These are phyloP conservation scores for Beauveria sp. DNA, from an alignment of 2,329 filamentous ascomycete genomes.

Conservation along the genomic window DNA sequence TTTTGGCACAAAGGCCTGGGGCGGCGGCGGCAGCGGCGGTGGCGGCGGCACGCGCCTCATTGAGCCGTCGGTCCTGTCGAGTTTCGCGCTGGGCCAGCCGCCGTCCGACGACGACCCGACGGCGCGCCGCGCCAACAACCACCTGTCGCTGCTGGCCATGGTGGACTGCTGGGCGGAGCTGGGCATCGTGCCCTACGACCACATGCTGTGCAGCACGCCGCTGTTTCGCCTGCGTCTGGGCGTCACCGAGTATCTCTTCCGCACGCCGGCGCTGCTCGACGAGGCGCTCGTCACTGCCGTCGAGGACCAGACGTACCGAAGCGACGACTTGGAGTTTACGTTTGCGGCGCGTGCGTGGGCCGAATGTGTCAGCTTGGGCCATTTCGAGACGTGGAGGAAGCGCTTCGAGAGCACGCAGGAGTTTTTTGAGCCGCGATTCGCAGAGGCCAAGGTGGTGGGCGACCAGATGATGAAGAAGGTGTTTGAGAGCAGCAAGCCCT, in stretches of 20 bases:
- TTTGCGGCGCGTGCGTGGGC: conserved; percentile 96
- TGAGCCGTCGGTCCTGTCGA: conserved; percentile 77
- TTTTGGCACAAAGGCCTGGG: conserved; percentile 58
- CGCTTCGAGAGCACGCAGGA: conserved; percentile 83
- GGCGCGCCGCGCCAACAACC: conserved; percentile 69
- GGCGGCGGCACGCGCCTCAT: conserved; percentile 49
- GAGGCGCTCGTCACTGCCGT: conserved; percentile 81
- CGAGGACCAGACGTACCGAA: conserved; percentile 85
- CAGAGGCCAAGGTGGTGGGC: conserved; percentile 77
- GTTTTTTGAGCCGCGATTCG: conserved; percentile 88
- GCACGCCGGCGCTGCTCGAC: conserved; percentile 70
- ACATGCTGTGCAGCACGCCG: conserved; percentile 99
- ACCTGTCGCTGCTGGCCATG: conserved; percentile 88
- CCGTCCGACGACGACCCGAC: conserved; percentile 45
- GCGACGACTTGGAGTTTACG: conserved; percentile 93
- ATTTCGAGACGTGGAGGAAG: conserved; percentile 89
- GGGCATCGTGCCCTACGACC: conserved; percentile 91
- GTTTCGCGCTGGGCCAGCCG: conserved; percentile 73
- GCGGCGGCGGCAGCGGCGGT: neutral
- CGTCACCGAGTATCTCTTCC: conserved; percentile 94
- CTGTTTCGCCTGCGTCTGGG: conserved; percentile 94
- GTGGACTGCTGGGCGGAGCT: conserved; percentile 97
- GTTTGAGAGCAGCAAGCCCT: conserved; percentile 59
- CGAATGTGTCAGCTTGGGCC: conserved; percentile 81
- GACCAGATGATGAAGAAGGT: conserved; percentile 98